phyloP scores from a whole-genome alignment of 2,329 filamentous ascomycete genomes.

The Hypoxylon sp. region DNA sequence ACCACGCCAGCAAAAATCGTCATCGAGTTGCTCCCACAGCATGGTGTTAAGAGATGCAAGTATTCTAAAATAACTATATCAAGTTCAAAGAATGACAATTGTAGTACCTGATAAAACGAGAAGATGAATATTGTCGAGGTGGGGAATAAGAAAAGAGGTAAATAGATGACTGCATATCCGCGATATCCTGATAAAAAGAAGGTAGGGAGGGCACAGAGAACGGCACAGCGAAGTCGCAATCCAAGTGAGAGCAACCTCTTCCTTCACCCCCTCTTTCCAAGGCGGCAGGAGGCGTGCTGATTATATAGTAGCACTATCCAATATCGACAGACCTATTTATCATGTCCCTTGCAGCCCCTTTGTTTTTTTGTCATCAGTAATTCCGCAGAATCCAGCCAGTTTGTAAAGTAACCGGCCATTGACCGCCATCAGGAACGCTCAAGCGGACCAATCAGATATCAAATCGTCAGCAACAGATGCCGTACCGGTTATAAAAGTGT shows the following conservation, averaged over 20 bases:
- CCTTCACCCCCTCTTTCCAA: conserved; percentile 2
- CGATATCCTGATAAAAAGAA: conserved; percentile 3
- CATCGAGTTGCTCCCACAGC: conserved; percentile 15
- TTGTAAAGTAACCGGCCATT: conserved; percentile 12
- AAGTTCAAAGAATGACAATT: neutral
- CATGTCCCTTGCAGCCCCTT: conserved; percentile 12
- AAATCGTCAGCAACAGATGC: conserved; percentile 17
- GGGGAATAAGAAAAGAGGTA: neutral
- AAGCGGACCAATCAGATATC: conserved; percentile 10
- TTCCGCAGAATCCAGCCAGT: conserved; percentile 10
- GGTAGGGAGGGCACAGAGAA: conserved; percentile 4
- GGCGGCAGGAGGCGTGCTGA: conserved; percentile 1
- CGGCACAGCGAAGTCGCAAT: neutral
- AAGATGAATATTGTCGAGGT: too few species aligned
- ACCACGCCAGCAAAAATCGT: conserved; percentile 19
- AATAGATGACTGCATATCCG: conserved; percentile 4
- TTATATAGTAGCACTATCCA: conserved; percentile 12
- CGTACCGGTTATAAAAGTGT: conserved; percentile 13
- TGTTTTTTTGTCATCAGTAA: conserved; percentile 13
- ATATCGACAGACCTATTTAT: conserved; percentile 11
- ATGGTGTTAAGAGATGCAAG: too few species aligned
- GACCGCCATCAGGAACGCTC: conserved; percentile 19
- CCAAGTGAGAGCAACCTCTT: neutral
- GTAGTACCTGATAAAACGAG: neutral
- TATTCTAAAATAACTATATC: too few species aligned